These are phyloP conservation scores for Trichoderma sp. DNA, from an alignment of 2,329 filamentous ascomycete genomes.

Conservation along the genomic window DNA sequence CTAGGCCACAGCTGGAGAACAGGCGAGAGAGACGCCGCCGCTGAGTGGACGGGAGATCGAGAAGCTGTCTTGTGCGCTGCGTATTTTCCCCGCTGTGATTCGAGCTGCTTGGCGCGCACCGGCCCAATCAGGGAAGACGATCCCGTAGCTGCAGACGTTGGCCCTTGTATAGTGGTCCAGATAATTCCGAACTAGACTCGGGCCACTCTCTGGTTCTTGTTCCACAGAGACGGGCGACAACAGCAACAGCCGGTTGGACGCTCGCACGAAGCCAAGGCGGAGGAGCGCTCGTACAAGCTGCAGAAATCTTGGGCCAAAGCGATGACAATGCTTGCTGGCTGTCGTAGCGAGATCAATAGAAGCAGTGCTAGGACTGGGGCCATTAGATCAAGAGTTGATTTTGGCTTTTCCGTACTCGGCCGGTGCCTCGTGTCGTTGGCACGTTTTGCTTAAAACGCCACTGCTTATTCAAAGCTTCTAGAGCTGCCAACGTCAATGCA, in stretches of 20 bases:
- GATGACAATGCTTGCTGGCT: background rate
- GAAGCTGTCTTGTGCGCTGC: background rate
- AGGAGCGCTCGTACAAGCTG: background rate
- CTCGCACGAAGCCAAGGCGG: background rate
- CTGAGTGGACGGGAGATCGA: background rate
- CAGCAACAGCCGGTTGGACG: background rate
- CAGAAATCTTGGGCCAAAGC: background rate
- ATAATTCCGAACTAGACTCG: slow-evolving; percentile 9
- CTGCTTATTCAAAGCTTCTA: slow-evolving; percentile 7
- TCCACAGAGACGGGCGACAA: slow-evolving; percentile 2
- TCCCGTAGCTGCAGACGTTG: slow-evolving; percentile 11
- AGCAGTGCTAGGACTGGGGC: too few species aligned
- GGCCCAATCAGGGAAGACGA: slow-evolving; percentile 38
- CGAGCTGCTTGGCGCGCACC: slow-evolving; percentile 31
- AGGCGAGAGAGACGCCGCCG: background rate
- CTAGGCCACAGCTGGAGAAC: background rate
- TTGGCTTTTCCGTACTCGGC: background rate
- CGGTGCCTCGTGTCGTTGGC: background rate
- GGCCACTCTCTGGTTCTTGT: slow-evolving; percentile 1
- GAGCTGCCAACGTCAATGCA: background rate
- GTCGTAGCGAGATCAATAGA: background rate
- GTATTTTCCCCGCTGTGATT: slow-evolving; percentile 36
- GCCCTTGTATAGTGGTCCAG: background rate
- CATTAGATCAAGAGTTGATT: background rate
- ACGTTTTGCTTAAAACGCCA: background rate